These are phyloP conservation scores for Leavenworthia alabamica DNA, from an alignment of 345 rosid species.

Conservation along the genomic window DNA sequence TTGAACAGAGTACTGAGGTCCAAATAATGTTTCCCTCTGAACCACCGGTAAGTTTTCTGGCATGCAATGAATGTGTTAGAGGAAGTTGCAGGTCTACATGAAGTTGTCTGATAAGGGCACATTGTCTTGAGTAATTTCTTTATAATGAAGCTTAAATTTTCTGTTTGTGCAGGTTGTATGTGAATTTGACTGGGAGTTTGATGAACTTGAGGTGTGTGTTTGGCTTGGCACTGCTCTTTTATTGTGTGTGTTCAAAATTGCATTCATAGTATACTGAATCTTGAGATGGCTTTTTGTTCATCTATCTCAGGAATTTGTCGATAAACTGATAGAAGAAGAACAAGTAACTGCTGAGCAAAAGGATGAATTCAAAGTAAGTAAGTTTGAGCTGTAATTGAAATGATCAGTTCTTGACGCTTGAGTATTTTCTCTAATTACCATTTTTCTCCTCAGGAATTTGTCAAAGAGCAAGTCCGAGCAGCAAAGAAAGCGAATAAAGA, in stretches of 20 bases:
- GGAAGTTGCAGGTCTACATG: no score
- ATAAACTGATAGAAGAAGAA: slow-evolving; percentile 56
- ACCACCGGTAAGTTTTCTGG: slow-evolving; percentile 63
- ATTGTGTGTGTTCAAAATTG: neutral
- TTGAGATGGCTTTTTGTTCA: slow-evolving; percentile 9
- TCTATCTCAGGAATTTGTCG: slow-evolving; percentile 58
- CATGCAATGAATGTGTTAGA: no score
- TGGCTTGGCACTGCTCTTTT: neutral
- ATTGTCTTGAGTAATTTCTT: neutral
- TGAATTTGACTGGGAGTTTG: slow-evolving; percentile 92
- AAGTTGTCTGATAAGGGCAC: no score
- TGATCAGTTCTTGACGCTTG: neutral
- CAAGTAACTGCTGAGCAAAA: slow-evolving; percentile 66
- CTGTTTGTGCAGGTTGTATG: slow-evolving; percentile 66
- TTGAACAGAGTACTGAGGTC: slow-evolving; percentile 85
- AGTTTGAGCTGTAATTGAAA: neutral
- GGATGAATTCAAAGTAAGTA: slow-evolving; percentile 87
- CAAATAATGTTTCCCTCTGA: slow-evolving; percentile 72
- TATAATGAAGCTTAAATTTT: neutral
- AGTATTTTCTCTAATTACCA: neutral
- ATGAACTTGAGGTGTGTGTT: slow-evolving; percentile 68
- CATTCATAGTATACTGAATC: neutral
- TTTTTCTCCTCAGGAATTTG: slow-evolving; percentile 52
- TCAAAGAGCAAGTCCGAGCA: slow-evolving; percentile 76
- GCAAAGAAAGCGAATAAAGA: slow-evolving; percentile 81